Evolutionary conservation across 305 asterid species (phyloP).

Genomic region (Fraxinus greggii): DNA sequence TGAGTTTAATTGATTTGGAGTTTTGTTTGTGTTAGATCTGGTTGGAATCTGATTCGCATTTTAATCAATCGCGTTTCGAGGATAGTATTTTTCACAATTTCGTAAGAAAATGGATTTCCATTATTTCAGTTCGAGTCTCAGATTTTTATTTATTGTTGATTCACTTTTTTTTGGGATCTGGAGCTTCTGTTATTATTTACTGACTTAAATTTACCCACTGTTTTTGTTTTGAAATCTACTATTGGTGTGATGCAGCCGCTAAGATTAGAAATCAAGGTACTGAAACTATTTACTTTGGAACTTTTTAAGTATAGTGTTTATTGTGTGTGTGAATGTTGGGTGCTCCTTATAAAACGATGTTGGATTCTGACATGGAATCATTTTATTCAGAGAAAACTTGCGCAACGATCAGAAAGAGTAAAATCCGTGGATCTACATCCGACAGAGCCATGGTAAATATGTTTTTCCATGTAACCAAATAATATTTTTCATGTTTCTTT

Average conservation of each 20-base stretch:
- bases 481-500: background rate
- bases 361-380: slow-evolving; percentile 25
- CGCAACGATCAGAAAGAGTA: slow-evolving; percentile 92
- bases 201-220: slow-evolving; percentile 29
- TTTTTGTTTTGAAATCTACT: slow-evolving; percentile 9
- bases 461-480: slow-evolving; percentile 8
- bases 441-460: slow-evolving; percentile 85
- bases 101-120: background rate
- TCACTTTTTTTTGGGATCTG: slow-evolving; percentile 44
- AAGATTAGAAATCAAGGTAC: slow-evolving; percentile 90
- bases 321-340: background rate
- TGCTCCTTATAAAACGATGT: background rate
- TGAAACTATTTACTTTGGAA: slow-evolving; percentile 10
- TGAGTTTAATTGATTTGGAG: slow-evolving; percentile 45
- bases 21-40: slow-evolving; percentile 36
- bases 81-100: background rate
- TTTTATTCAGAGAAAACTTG: slow-evolving; percentile 77
- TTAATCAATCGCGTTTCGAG: background rate
- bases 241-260: slow-evolving; percentile 66
- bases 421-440: slow-evolving; percentile 98
- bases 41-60: slow-evolving; percentile 20
- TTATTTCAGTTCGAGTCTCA: slow-evolving; percentile 20
- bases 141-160: slow-evolving; percentile 21
- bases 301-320: slow-evolving; percentile 5
- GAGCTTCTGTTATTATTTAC: slow-evolving; percentile 34